phyloP scores from a whole-genome alignment of 139 green algal genomes.

The Pycnococcus provasolii region DNA sequence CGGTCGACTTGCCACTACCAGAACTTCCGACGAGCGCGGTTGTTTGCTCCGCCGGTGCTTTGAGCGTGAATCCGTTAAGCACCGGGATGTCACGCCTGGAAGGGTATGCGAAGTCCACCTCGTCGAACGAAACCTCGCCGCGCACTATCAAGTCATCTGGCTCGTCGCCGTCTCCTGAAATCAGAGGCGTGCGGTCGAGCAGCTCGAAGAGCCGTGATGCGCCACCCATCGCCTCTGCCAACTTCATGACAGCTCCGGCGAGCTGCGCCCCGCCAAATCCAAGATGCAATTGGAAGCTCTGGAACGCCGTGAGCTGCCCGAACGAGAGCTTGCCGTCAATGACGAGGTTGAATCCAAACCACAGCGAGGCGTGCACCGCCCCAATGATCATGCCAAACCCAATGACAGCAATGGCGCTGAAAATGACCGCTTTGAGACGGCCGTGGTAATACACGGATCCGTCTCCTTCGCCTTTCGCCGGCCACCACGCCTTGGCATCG shows the following conservation, averaged over 20 bases:
- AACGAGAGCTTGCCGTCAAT: conserved; percentile 24
- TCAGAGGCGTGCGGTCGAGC: conserved; percentile 45
- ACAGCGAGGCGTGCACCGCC: conserved; percentile 30
- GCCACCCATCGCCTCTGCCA: conserved; percentile 37
- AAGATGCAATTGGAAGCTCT: conserved; percentile 60
- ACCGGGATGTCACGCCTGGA: conserved; percentile 41
- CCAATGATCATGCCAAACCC: too few species aligned
- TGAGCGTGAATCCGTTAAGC: conserved; percentile 54
- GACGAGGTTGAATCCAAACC: conserved; percentile 51
- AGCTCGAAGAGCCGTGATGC: conserved; percentile 51
- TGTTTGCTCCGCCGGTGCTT: conserved; percentile 40
- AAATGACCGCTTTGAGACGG: too few species aligned
- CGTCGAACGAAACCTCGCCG: conserved; percentile 28
- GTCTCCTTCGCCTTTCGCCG: too few species aligned
- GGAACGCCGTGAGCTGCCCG: conserved; percentile 41
- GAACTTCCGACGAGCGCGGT: conserved; percentile 81
- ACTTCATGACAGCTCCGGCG: conserved; percentile 30
- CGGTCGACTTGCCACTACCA: conserved; percentile 84
- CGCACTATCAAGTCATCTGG: not conserved
- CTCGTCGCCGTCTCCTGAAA: conserved; percentile 36
- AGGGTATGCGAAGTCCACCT: conserved; percentile 55
- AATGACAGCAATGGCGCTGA: too few species aligned
- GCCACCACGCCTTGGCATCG: too few species aligned
- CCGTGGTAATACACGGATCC: too few species aligned
- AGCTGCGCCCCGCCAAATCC: conserved; percentile 47